Conservation (phyloP, 768 basidiomycete species). For the Russula foetens region DNA sequence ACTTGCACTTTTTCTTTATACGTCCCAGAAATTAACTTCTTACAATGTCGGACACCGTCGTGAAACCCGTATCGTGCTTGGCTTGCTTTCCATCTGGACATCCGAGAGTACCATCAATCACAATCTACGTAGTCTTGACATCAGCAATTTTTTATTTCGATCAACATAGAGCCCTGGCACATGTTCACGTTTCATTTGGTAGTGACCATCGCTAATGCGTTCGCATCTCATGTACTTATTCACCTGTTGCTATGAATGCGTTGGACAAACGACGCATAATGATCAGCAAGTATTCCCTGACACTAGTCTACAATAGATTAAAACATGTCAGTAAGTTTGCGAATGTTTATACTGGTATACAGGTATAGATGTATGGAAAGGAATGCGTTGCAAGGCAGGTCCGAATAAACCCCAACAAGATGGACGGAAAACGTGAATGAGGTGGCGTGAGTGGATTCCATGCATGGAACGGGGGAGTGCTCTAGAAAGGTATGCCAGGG, state of each 20-base stretch:
- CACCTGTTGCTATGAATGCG: slow-evolving; percentile 1
- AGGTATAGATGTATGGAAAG: slow-evolving; percentile 6
- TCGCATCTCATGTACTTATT: slow-evolving; percentile 4
- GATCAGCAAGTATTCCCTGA: background rate
- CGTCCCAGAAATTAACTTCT: background rate
- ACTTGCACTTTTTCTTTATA: background rate
- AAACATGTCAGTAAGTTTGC: slow-evolving; percentile 3
- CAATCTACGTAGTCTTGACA: slow-evolving; percentile 2
- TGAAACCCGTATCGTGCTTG: background rate
- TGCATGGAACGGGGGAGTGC: background rate
- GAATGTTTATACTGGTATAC: slow-evolving; percentile 15
- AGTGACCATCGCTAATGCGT: background rate
- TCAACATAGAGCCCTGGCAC: background rate
- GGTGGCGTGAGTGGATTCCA: background rate
- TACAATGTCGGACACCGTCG: slow-evolving; percentile 5
- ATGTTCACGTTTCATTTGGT: background rate
- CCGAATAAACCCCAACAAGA: background rate
- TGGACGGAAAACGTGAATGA: background rate
- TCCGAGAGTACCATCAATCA: background rate
- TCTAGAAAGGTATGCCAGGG: slow-evolving; percentile 1
- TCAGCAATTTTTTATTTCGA: background rate
- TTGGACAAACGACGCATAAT: background rate
- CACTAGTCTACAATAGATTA: slow-evolving; percentile 13
- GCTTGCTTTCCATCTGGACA: background rate
- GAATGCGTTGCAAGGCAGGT: background rate